Conservation (phyloP, 2,329 filamentous ascomycete genomes). For the Aquanectria penicillioides region DNA sequence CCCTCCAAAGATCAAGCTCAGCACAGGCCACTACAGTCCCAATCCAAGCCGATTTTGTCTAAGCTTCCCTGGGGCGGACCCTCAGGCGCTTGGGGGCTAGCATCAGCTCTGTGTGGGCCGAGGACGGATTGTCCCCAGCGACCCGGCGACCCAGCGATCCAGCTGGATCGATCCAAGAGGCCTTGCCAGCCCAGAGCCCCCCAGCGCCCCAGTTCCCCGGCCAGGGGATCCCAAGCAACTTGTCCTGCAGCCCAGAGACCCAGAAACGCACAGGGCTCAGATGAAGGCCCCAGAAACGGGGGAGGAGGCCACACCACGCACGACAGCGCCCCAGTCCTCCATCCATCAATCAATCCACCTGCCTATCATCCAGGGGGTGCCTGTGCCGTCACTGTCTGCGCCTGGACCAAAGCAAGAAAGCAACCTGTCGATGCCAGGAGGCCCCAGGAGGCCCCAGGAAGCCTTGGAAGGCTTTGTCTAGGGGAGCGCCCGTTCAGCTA, state of each 20-base stretch:
- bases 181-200: constrained; percentile 6
- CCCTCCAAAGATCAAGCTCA: constrained; percentile 10
- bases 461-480: too few relatives aligned
- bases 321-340: not conserved
- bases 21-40: constrained; percentile 15
- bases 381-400: not conserved
- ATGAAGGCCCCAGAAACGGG: constrained; percentile 1
- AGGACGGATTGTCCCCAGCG: constrained; percentile 23
- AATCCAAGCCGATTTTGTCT: constrained; percentile 33
- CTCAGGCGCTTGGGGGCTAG: constrained; percentile 32
- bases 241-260: constrained; percentile 12
- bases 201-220: constrained; percentile 2
- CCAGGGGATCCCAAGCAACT: constrained; percentile 19
- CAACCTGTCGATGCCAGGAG: too few relatives aligned
- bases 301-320: constrained; percentile 9
- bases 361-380: constrained; percentile 1
- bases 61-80: constrained; percentile 37
- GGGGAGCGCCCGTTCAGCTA: too few relatives aligned
- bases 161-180: constrained; percentile 20
- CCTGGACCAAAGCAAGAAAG: constrained; percentile 3
- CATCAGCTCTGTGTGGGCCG: constrained; percentile 30
- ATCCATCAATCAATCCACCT: constrained; percentile 8
- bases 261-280: not conserved
- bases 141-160: constrained; percentile 34
- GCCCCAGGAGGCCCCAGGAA: too few relatives aligned